These are phyloP conservation scores for Rosa multiflora DNA, from an alignment of 306 rosid species.

Conservation along the genomic window DNA sequence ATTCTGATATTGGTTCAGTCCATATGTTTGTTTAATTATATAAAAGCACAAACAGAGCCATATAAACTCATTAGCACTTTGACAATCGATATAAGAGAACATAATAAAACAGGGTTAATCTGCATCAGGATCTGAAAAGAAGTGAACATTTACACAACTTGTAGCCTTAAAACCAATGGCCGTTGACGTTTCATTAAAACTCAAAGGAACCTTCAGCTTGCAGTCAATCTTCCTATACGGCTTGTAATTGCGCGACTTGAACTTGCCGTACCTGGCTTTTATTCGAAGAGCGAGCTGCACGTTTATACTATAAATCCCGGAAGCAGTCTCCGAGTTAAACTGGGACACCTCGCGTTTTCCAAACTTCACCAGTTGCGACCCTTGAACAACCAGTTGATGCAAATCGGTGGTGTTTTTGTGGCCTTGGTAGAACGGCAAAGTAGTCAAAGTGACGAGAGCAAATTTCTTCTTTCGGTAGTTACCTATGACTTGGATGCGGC, in stretches of 20 bases:
- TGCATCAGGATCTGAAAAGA: constrained; percentile 6
- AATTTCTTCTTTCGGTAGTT: constrained; percentile 37
- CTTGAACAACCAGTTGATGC: constrained; percentile 18
- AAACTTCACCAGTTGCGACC: constrained; percentile 15
- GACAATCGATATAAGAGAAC: not conserved
- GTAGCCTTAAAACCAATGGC: constrained; percentile 1
- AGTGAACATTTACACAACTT: not conserved
- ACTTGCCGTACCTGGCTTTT: constrained; percentile 46
- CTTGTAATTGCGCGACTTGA: constrained; percentile 34
- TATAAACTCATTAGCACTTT: not conserved
- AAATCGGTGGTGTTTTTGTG: constrained; percentile 46
- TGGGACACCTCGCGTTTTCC: constrained; percentile 18
- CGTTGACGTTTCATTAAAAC: not conserved
- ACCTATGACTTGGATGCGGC: constrained; percentile 40
- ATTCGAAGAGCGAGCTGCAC: constrained; percentile 31
- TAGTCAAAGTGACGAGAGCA: not conserved
- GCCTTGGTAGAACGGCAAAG: constrained; percentile 48
- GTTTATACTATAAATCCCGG: constrained; percentile 37
- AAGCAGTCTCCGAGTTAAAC: constrained; percentile 18
- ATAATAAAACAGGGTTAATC: not conserved
- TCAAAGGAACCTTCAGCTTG: constrained; percentile 14
- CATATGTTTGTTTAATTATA: not conserved
- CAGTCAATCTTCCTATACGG: constrained; percentile 6
- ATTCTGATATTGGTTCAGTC: not conserved
- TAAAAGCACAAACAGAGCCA: not conserved